Conservation (phyloP, 257 asterid genomes). For the Vinca minor region DNA sequence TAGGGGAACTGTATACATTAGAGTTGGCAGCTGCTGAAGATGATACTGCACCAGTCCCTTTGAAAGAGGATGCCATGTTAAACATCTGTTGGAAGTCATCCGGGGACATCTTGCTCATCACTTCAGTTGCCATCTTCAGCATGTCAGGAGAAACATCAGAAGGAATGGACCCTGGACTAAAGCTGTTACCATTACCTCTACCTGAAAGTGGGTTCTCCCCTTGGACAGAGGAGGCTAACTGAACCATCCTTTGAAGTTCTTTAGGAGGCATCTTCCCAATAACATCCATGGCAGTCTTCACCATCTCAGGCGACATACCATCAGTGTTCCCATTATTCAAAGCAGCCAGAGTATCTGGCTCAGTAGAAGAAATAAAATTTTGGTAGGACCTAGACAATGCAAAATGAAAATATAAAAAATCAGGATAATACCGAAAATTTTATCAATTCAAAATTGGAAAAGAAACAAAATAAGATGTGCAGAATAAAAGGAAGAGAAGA, state of each 20-base stretch:
- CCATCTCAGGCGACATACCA: conserved; percentile 78
- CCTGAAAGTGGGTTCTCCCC: conserved; percentile 42
- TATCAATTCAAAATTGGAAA: not conserved
- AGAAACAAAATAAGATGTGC: not conserved
- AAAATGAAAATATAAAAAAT: conserved; percentile 11
- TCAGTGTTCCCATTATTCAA: conserved; percentile 64
- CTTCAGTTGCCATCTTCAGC: conserved; percentile 81
- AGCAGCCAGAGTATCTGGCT: conserved; percentile 71
- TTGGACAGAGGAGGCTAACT: conserved; percentile 70
- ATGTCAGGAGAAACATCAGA: conserved; percentile 62
- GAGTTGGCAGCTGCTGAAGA: conserved; percentile 35
- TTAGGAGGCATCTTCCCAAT: conserved; percentile 83
- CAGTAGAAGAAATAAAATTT: conserved; percentile 62
- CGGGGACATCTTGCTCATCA: conserved; percentile 87
- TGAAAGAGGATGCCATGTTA: conserved; percentile 65
- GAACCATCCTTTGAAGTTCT: conserved; percentile 74
- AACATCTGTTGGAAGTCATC: conserved; percentile 69
- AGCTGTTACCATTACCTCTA: conserved; percentile 21
- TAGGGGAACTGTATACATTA: conserved; percentile 29
- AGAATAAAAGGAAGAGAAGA: not conserved
- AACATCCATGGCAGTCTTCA: conserved; percentile 64
- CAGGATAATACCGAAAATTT: not conserved
- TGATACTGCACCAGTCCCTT: conserved; percentile 41
- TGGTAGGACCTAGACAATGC: conserved; percentile 61
- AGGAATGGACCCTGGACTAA: conserved; percentile 41